Evolutionary conservation across 2,329 filamentous ascomycete species (phyloP).

Genomic region (Gnomoniopsis sp.): DNA sequence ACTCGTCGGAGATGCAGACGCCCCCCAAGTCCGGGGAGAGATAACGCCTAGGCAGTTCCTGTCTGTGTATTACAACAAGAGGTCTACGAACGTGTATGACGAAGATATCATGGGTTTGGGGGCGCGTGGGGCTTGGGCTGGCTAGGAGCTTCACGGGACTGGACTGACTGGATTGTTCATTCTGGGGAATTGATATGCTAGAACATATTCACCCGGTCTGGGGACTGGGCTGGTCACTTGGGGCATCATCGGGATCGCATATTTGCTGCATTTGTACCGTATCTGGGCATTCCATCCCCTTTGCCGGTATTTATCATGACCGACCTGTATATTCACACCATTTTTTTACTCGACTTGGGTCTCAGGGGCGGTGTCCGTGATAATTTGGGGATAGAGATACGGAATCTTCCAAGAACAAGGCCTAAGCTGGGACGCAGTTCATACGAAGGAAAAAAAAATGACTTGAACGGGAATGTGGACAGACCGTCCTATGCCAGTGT

Average conservation of each 20-base stretch:
- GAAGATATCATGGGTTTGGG: conserved; percentile 4
- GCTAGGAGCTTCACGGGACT: background rate
- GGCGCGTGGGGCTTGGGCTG: background rate
- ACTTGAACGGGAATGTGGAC: background rate
- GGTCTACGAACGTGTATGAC: conserved; percentile 9
- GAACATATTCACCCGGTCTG: background rate
- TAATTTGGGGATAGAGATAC: background rate
- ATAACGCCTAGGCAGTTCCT: conserved; percentile 17
- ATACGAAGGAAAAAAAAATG: background rate
- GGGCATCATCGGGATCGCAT: background rate
- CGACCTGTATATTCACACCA: conserved; percentile 15
- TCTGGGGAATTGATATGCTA: background rate
- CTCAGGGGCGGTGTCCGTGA: background rate
- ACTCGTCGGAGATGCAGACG: conserved; percentile 49
- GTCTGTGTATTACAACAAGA: conserved; percentile 11
- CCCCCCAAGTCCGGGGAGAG: conserved; percentile 41
- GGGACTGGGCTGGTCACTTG: background rate
- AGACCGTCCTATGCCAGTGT: background rate
- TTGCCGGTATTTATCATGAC: background rate
- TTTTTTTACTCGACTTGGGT: background rate
- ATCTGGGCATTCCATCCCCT: background rate
- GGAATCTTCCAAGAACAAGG: background rate
- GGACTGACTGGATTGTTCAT: background rate
- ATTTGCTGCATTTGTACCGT: background rate
- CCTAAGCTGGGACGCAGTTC: background rate